Evolutionary conservation across 768 basidiomycete genomes (phyloP), one percentile per base, ranked within the genome.

Genomic region (Scleroderma bovista): DNA sequence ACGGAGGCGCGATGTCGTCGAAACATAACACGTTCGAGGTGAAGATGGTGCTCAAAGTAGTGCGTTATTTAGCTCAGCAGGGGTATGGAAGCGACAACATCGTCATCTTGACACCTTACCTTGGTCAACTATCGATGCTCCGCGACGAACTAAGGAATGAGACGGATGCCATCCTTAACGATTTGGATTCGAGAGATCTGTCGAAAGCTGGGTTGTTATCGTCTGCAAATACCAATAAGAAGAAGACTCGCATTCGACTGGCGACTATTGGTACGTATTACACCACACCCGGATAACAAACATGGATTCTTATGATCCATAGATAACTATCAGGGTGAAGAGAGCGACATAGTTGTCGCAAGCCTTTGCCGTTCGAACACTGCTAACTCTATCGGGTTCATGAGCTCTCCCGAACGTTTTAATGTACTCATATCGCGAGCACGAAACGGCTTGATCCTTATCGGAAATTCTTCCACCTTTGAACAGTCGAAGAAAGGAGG

Each of bases 301-400:
- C 22, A 11, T 9, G 26, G 4, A 9, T 9, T 9, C 26, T 29
- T 20, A 1, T 39, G 26, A 9, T 29, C 26, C 26, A 29, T 29
- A 86, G 85, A 87, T 56, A 88, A 87, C 56, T 88, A 86, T 53
- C 86, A 87, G 58, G 85, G 85, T 2, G 86, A 87, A 60, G 84
- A 87, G 61, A 80, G 80, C 33, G 77, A 86, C 44, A 80, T 88
- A 44, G 80, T 88, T 23, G 67, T 88, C 29, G 71, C 74, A 6
- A 79, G 76, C 11, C 62, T 88, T 26, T 83, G 81, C 0, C 65
- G 85, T 42, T 84, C 83, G 54, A 86, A 88, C 51, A 7, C 66
- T 0, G 48, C 63, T 1, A 58, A 73, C 43, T 76, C 81, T 48
- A 86, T 87, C 20, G 84, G 86, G 1, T 87, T 87, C 66, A 84